phyloP scores from a whole-genome alignment of 768 basidiomycete genomes.

The Leccinellum albellum region DNA sequence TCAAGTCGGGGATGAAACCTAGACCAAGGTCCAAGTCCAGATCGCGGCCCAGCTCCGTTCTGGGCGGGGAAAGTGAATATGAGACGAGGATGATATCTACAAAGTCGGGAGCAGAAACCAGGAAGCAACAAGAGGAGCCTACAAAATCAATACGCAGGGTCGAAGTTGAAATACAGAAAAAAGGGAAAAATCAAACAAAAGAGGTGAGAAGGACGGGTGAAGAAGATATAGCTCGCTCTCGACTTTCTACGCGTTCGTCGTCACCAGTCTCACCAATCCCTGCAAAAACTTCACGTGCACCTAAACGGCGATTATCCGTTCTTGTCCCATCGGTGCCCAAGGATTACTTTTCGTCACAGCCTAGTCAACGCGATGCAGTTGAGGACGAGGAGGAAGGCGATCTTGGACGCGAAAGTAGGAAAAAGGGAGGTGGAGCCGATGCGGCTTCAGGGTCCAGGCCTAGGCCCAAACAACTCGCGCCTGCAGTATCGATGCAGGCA shows the following conservation, averaged over 20 bases:
- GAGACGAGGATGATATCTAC: neutral
- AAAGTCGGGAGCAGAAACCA: neutral
- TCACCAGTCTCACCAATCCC: slow-evolving; percentile 2
- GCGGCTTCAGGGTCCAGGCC: neutral
- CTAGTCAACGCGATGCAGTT: neutral
- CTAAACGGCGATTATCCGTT: slow-evolving; percentile 26
- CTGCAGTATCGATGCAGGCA: slow-evolving; percentile 19
- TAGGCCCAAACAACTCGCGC: slow-evolving; percentile 6
- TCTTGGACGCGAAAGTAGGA: neutral
- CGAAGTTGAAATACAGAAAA: neutral
- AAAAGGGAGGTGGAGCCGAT: neutral
- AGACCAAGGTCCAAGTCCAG: slow-evolving; percentile 14
- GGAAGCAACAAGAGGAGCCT: neutral
- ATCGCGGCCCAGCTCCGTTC: neutral
- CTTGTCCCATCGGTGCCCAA: slow-evolving; percentile 25
- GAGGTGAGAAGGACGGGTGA: neutral
- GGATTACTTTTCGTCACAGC: slow-evolving; percentile 25
- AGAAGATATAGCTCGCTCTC: neutral
- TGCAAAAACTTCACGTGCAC: neutral
- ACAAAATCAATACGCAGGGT: neutral
- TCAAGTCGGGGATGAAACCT: slow-evolving; percentile 28
- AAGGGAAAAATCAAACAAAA: neutral
- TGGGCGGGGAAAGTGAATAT: neutral
- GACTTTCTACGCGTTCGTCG: slow-evolving; percentile 8
- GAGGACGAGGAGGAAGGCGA: neutral